Evolutionary conservation across 805 yeast genomes (phyloP).

Genomic region (Ascoidea tarda): DNA sequence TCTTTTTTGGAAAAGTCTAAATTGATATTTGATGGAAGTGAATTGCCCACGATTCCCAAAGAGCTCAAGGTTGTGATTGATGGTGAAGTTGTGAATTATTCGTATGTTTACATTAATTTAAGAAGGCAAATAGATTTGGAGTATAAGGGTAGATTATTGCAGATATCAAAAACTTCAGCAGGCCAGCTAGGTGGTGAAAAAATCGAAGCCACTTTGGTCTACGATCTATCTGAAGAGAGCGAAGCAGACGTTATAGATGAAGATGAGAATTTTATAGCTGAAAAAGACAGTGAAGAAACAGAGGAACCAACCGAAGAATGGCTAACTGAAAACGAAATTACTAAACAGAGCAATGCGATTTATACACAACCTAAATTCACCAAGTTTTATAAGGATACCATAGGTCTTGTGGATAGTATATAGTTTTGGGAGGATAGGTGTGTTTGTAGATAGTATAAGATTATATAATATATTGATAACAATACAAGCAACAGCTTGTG

Average conservation of each 20-base stretch:
- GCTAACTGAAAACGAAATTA: too few species aligned
- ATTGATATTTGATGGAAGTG: conserved; percentile 23
- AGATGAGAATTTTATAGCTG: too few species aligned
- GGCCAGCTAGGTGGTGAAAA: conserved; percentile 37
- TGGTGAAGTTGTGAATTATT: conserved; percentile 25
- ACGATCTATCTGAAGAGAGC: conserved; percentile 11
- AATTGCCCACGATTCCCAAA: conserved; percentile 21
- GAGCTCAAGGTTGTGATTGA: conserved; percentile 20
- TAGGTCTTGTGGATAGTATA: too few species aligned
- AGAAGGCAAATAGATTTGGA: conserved; percentile 27
- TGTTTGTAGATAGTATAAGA: too few species aligned
- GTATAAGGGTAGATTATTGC: conserved; percentile 21
- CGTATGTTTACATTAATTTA: conserved; percentile 23
- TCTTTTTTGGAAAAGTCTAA: conserved; percentile 21
- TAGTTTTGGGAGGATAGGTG: too few species aligned
- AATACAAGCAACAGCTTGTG: too few species aligned
- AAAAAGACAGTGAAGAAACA: conserved; percentile 6
- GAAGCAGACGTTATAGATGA: not conserved
- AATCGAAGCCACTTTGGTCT: conserved; percentile 30
- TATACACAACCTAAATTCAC: too few species aligned
- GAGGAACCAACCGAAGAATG: not conserved
- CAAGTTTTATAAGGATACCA: too few species aligned
- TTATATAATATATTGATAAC: too few species aligned
- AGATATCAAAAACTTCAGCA: conserved; percentile 32
- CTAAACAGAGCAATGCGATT: too few species aligned